Conservation (phyloP, 768 basidiomycete genomes). For the Scleroderma citrinum region DNA sequence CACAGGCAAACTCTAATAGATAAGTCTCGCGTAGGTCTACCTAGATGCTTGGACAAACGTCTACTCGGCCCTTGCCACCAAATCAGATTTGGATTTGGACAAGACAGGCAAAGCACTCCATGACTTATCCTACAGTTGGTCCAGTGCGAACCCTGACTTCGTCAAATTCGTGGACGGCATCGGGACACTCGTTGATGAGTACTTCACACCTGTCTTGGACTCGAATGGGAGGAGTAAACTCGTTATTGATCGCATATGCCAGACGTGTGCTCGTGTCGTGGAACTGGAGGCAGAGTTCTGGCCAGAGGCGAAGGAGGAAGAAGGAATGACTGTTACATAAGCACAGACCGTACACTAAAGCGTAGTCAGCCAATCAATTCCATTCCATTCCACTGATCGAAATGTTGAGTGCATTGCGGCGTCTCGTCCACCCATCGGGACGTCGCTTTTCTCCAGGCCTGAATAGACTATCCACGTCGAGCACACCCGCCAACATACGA, state of each 20-base stretch:
- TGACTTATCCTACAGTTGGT: constrained; percentile 60
- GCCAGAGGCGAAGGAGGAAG: constrained; percentile 41
- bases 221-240: constrained; percentile 24
- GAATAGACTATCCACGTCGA: too few species aligned
- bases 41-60: constrained; percentile 63
- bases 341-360: too few species aligned
- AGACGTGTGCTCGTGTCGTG: constrained; percentile 50
- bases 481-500: too few species aligned
- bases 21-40: constrained; percentile 44
- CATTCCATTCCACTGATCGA: too few species aligned
- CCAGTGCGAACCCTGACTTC: constrained; percentile 42
- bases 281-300: constrained; percentile 60
- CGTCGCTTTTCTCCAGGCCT: too few species aligned
- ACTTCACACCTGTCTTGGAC: constrained; percentile 31
- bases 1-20: background rate
- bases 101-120: constrained; percentile 29
- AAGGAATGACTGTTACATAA: too few species aligned
- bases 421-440: too few species aligned
- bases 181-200: constrained; percentile 40
- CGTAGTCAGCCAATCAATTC: too few species aligned
- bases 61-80: constrained; percentile 10
- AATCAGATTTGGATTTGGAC: constrained; percentile 3
- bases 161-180: constrained; percentile 47
- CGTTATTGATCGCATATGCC: constrained; percentile 34
- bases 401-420: too few species aligned